A percentile compares a stretch with the other conserved stretches of the same genome.
phyloP scores from a whole-genome alignment of 805 yeast genomes.

The Wickerhamomyces subpelliculosus region DNA sequence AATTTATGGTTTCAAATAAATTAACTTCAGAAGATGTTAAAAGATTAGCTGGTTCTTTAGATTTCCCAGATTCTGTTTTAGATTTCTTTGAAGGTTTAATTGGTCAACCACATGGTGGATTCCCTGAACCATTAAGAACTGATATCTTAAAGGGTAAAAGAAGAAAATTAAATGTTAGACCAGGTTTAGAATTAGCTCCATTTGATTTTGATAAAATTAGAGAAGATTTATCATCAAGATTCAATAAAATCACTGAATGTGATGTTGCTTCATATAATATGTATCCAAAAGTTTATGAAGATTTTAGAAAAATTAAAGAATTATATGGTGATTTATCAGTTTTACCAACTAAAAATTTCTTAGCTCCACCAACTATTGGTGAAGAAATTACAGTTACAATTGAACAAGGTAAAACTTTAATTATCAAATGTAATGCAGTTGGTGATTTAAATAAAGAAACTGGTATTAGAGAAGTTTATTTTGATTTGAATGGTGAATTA shows the following conservation, averaged over 20 bases:
- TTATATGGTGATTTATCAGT: conserved; percentile 90
- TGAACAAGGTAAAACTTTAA: conserved; percentile 91
- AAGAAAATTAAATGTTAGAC: conserved; percentile 80
- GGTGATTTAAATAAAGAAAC: conserved; percentile 82
- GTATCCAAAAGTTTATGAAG: conserved; percentile 98
- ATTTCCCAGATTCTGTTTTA: conserved; percentile 97
- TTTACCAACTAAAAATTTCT: conserved; percentile 85
- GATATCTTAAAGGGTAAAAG: conserved; percentile 89
- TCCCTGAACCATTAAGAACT: conserved; percentile 98
- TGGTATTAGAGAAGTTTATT: conserved; percentile 93
- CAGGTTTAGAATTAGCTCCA: conserved; percentile 87
- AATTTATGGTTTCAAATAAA: conserved; percentile 96
- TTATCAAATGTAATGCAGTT: conserved; percentile 85
- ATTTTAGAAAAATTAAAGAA: conserved; percentile 64
- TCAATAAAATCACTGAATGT: conserved; percentile 72
- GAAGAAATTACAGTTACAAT: conserved; percentile 87
- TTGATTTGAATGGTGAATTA: conserved; percentile 97
- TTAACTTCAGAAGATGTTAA: conserved; percentile 78
- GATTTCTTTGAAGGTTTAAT: conserved; percentile 98
- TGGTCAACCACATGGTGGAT: conserved; percentile 99
- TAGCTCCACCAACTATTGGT: conserved; percentile 79
- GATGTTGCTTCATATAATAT: conserved; percentile 94
- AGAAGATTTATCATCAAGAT: conserved; percentile 69
- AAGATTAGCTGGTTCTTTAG: conserved; percentile 82
- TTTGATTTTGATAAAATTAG: conserved; percentile 67